Evolutionary conservation across 805 yeast species (phyloP), one percentile per base, ranked within the genome.

Genomic region (Saccharomycopsis sp.): DNA sequence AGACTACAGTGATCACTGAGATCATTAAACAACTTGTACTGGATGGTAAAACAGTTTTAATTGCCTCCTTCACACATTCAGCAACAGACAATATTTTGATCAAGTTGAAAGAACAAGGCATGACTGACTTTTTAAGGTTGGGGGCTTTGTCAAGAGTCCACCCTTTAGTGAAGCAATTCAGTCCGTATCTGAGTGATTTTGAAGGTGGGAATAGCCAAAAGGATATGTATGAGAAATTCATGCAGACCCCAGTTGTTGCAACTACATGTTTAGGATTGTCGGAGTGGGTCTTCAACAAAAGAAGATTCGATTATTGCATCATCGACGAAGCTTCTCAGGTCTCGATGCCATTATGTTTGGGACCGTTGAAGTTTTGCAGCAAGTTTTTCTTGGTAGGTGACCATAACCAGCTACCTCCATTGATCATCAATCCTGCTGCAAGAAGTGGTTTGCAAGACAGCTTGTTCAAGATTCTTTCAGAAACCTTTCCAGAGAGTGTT

Each of bases 311-410:
- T 53, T 89, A 83, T 55, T 94, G 96, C 55, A 87, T 92, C 31
- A 71, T 92, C 33, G 99, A 92, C 58, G 99, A 92, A 58, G 97
- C 97, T 0, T 87, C 96, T 1, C 98, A 92, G 54, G 83, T 89
- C 0, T 80, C 96, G 0, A 68, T 89, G 68, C 98, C 99, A 0
- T 69, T 84, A 4, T 82, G 94, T 51, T 58, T 92, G 21, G 98
- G 97, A 0, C 97, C 98, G 0, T 58, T 92, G 35, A 60, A 87
- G 23, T 73, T 71, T 49, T 79, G 87, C 25, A 79, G 80, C 34
- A 82, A 73, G 57, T 92, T 89, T 56, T 70, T 92, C 1, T 67
- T 92, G 46, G 96, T 92, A n/a, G 99, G 99, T 7, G 99, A 92
- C 56, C 97, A 92, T 57, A 75, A 72, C 49, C 99, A 92, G 58